Evolutionary conservation across 2,329 filamentous ascomycete species (phyloP), one percentile per base, ranked within the genome.

Genomic region (Aspergillus sp.): DNA sequence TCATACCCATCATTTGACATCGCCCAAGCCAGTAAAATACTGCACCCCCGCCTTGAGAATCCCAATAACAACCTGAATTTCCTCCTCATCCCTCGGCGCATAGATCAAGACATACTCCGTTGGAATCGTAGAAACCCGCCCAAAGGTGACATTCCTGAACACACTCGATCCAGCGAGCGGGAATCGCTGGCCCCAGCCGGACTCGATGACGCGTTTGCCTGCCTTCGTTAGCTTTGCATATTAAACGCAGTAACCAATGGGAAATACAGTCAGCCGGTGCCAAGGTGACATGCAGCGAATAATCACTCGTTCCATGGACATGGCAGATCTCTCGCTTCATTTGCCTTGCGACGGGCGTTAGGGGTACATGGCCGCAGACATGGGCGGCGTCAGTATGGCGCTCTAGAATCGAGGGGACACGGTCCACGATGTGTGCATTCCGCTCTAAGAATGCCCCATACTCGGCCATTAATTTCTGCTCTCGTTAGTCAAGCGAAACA

Each of bases 161-260:
- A 85, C 86, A 65, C 84, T 84, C 3, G 89, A 68, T n/a, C 74
- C 73, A 3, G 71, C 70, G 21, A 77, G 67, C 3, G 81, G 81
- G 73, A 86, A 84, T 27, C 83, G 70, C 75, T 96, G 87, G 2
- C 89, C 91, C 91, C 91, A 96, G 2, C 90, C 90, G 59, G 85
- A 86, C 60, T 87, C 82, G 17, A 96, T 76, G 23, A 95, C 82
- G 57, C 87, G 81, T 66, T 81, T 85, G 52, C 70, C 70, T 8
- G n/a, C n/a, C 14, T 1, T n/a, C 33, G 14, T 33, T 6, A 33
- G 49, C 12, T 44, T 43, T 9, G 14, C 21, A 55, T 27, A 59
- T 40, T 14, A 3, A 15, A 21, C 2, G 6, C 27, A 31, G 17
- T 31, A 4, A 6, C 31, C 14, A 23, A 9, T 14, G 23, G 21